These are phyloP conservation scores for Suillus variegatus DNA, from an alignment of 768 basidiomycete species.

Conservation along the genomic window DNA sequence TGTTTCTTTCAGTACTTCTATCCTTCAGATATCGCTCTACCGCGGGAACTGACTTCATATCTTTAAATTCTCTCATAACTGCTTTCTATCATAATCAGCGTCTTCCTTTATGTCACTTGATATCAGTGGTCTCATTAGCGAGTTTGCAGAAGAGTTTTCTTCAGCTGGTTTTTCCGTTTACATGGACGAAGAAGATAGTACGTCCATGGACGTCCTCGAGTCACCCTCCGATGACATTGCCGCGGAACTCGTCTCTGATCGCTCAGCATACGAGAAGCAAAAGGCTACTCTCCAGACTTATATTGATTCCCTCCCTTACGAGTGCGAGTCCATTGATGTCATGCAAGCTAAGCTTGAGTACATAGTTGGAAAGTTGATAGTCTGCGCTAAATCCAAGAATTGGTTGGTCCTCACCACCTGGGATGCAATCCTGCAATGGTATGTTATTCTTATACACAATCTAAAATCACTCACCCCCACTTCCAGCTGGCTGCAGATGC, in stretches of 20 bases:
- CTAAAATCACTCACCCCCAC: background rate
- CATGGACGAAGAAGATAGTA: conserved; percentile 62
- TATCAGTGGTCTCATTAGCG: conserved; percentile 27
- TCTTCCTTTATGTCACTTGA: conserved; percentile 15
- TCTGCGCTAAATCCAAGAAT: conserved; percentile 74
- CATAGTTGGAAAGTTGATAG: conserved; percentile 66
- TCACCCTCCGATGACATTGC: conserved; percentile 39
- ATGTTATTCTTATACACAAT: conserved; percentile 20
- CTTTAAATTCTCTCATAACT: background rate
- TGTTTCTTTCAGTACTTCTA: conserved; percentile 10
- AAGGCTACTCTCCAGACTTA: conserved; percentile 63
- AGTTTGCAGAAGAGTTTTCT: conserved; percentile 19
- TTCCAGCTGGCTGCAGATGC: conserved; percentile 76
- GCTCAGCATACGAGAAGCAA: conserved; percentile 56
- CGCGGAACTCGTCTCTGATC: conserved; percentile 21
- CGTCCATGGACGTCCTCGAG: conserved; percentile 45
- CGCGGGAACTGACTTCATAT: conserved; percentile 1
- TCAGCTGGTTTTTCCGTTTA: conserved; percentile 24
- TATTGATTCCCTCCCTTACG: conserved; percentile 68
- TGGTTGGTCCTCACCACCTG: conserved; percentile 75
- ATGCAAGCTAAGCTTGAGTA: conserved; percentile 71
- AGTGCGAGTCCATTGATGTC: conserved; percentile 67
- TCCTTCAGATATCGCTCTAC: background rate
- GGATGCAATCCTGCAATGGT: conserved; percentile 84
- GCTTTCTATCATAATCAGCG: background rate